Percentiles rank a stretch among this genome's conserved stretches.
These are phyloP conservation scores for Meira nashicola DNA, from an alignment of 1,284 basidiomycete genomes.

Conservation along the genomic window DNA sequence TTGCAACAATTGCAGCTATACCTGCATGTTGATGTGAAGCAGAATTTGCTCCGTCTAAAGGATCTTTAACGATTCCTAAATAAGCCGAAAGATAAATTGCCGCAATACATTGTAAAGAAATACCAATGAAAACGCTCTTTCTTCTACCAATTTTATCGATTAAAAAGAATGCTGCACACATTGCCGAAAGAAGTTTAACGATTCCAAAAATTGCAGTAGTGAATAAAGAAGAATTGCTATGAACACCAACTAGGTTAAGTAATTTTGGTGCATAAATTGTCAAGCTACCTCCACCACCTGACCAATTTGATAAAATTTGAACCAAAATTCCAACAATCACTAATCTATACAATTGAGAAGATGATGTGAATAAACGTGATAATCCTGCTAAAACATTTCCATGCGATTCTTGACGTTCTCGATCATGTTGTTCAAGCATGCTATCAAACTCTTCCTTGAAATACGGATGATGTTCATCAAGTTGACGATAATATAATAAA, in stretches of 20 bases:
- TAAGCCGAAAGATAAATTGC: constrained; percentile 32
- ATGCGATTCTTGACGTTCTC: constrained; percentile 24
- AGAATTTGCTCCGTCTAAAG: constrained; percentile 25
- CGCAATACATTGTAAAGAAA: constrained; percentile 23
- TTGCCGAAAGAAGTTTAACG: constrained; percentile 31
- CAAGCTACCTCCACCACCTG: constrained; percentile 29
- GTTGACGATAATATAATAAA: constrained; percentile 27
- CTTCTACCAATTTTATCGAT: constrained; percentile 33
- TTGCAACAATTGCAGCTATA: constrained; percentile 32
- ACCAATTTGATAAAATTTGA: constrained; percentile 33
- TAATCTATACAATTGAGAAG: no score
- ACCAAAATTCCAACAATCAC: constrained; percentile 29
- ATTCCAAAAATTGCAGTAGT: constrained; percentile 36
- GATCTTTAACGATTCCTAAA: constrained; percentile 26
- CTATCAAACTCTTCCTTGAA: constrained; percentile 27
- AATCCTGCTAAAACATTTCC: no score
- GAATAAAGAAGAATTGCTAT: constrained; percentile 23
- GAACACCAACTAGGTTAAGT: constrained; percentile 28
- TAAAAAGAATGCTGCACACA: constrained; percentile 37
- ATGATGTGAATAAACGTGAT: no score
- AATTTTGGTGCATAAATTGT: constrained; percentile 28
- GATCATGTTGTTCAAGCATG: constrained; percentile 23
- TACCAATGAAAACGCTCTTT: constrained; percentile 25
- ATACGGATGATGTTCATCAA: constrained; percentile 23
- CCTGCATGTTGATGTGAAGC: constrained; percentile 16